Base-by-base conservation (phyloP, 306 rosid genomes). In the Quercus agrifolia region DNA sequence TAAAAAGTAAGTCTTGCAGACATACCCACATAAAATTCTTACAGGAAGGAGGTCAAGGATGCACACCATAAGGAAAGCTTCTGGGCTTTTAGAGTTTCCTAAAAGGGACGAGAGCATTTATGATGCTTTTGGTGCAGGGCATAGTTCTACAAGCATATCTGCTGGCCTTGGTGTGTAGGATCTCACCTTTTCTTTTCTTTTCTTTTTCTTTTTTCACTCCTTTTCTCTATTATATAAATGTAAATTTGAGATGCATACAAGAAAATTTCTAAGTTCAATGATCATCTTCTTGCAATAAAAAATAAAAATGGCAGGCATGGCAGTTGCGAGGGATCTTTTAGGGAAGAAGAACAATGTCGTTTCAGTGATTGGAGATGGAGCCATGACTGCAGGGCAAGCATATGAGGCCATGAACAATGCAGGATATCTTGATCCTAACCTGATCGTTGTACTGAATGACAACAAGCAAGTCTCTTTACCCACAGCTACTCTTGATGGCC, bases 341-440 rank as follows among this genome's bases (percentile, higher is more conserved):
- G 97, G 96, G 80, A 95, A 92, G 76, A 83, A 85, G 70, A 92
- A 91, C 83, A 86, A 70, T 56, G 84, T 95, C 20, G 87, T 95
- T 72, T 90, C 98, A 6, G 99, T 95, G 84, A 95, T 95, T 33
- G 98, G 98, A 75, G 98, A 95, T 83, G 98, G 99, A 44, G 97
- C 97, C 71, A 90, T 95, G 94, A 92, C 99, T 30, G 99, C 97
- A 8, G 99, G 99, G 44, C 97, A 92, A 87, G 99, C 98, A 54
- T 95, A 95, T 23, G 99, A 95, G 81, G 99, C 99, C 68, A 83
- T 95, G 98, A 95, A 92, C 81, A 95, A 95, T 57, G 97, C 98
- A 57, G 98, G 99, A 64, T 95, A 77, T 70, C 84, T 95, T 56
- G 99, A 91, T 54, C 19, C 94, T 38, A 95, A 95, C 83, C 55